Evolutionary conservation across 305 asterid genomes (phyloP), one percentile per base, ranked within the genome.

Genomic region (Solanum aculeatissimum): DNA sequence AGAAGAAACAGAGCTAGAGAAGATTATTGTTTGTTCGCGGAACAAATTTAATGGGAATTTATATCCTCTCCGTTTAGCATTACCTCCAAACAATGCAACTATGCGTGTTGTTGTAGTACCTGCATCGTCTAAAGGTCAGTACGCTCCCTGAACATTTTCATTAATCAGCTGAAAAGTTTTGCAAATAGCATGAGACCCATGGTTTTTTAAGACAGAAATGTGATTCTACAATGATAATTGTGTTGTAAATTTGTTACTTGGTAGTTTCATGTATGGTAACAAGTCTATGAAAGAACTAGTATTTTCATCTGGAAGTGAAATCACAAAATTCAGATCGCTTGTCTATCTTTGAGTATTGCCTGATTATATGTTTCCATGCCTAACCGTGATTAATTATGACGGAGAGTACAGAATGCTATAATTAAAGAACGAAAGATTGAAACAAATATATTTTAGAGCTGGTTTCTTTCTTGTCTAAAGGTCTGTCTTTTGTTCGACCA

Each of bases 31-130:
- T 10, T 96, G 98, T 77, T 94, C 94, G 2, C 85, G 90, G 35
- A 95, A 95, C 89, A 80, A 86, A 21, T 87, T 95, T 7, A 93
- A 87, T 65, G 95, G 93, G 68, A 92, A 94, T 87, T 90, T 96
- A 65, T 92, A 89, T 89, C 98, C 98, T 4, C 96, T 96, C 47
- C 93, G 98, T 54, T 58, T 95, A 93, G 93, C 95, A 68, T 89
- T 96, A 49, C 99, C 99, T 84, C 99, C 99, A 70, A 96, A 93
- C 90, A 93, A 92, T 81, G 91, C 95, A 23, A 90, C 96, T 16
- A 94, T 96, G 97, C 89, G 92, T 49, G 88, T 95, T 55, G 96
- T 95, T 65, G 95, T 96, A 1, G 91, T 96, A 85, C 97, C 98
- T 16, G 90, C 97, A 14, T 88, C 97, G 7, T 95, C 97, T 84